Evolutionary conservation across 2,329 filamentous ascomycete species (phyloP).

Genomic region (Colletotrichum agaves): DNA sequence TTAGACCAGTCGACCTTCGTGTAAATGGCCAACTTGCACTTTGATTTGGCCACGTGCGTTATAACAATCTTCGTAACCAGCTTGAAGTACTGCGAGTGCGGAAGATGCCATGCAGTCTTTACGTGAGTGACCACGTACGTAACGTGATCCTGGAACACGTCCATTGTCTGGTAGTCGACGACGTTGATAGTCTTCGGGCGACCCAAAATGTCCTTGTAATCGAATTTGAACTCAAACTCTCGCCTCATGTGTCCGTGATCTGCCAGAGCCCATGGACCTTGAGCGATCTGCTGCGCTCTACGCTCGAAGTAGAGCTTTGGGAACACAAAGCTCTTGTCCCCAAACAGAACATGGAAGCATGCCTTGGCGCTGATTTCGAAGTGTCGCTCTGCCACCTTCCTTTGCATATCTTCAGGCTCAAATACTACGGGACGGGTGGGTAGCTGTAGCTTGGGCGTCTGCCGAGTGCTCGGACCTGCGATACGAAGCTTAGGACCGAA

Average conservation of each 20-base stretch:
- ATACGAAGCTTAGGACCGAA: slow-evolving; percentile 50
- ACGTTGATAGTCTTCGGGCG: slow-evolving; percentile 70
- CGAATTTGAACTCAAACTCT: slow-evolving; percentile 83
- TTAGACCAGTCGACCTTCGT: slow-evolving; percentile 89
- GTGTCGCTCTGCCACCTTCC: slow-evolving; percentile 79
- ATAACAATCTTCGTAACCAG: slow-evolving; percentile 92
- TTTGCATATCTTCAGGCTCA: slow-evolving; percentile 83
- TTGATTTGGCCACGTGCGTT: slow-evolving; percentile 90
- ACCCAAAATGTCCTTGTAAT: slow-evolving; percentile 73
- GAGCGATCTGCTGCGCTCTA: slow-evolving; percentile 80
- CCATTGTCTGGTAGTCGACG: slow-evolving; percentile 86
- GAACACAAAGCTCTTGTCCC: slow-evolving; percentile 95
- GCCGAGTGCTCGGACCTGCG: slow-evolving; percentile 38
- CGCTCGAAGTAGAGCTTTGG: slow-evolving; percentile 89
- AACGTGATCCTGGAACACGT: slow-evolving; percentile 80
- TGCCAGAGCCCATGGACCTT: slow-evolving; percentile 83
- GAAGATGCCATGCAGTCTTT: slow-evolving; percentile 83
- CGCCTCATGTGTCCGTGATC: slow-evolving; percentile 79
- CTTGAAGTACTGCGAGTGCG: slow-evolving; percentile 81
- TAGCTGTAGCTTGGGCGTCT: slow-evolving; percentile 77
- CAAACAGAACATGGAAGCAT: slow-evolving; percentile 95
- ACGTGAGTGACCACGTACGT: slow-evolving; percentile 73
- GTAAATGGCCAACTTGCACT: slow-evolving; percentile 90
- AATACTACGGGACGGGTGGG: slow-evolving; percentile 85
- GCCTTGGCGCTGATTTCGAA: slow-evolving; percentile 95